Percentiles rank a stretch among this genome's conserved stretches.
Conservation (phyloP, 352 stramenopile genomes). For the Phytopythium ostracodes region DNA sequence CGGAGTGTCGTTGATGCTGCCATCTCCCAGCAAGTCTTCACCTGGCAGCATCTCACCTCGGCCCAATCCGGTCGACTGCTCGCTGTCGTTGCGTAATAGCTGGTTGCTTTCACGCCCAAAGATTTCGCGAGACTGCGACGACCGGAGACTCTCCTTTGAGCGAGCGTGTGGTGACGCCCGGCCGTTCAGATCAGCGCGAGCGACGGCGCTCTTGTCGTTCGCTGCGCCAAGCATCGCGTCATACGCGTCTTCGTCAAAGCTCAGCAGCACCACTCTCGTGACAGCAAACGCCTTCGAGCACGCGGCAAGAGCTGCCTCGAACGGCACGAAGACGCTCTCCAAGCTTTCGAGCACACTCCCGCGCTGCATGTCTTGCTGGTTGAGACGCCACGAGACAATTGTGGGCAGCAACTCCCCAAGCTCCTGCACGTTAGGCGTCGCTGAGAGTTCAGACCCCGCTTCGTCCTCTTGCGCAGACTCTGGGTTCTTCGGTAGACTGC, state of each 20-base stretch:
- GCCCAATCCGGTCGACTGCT: neutral
- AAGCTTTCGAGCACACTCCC: constrained; percentile 78
- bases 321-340: constrained; percentile 44
- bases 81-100: neutral
- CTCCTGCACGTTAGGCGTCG: constrained; percentile 8
- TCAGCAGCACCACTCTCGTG: constrained; percentile 53
- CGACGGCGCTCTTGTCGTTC: constrained; percentile 7
- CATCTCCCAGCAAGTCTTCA: neutral
- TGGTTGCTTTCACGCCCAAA: neutral
- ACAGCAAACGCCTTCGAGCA: constrained; percentile 33
- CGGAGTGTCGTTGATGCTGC: neutral
- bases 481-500: constrained; percentile 9
- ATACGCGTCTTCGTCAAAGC: constrained; percentile 70
- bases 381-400: constrained; percentile 62
- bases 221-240: constrained; percentile 32
- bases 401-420: constrained; percentile 43
- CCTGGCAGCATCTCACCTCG: neutral
- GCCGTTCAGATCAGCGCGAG: neutral
- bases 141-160: constrained; percentile 4
- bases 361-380: constrained; percentile 49
- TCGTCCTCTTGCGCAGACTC: constrained; percentile 22
- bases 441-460: neutral
- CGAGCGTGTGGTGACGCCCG: neutral
- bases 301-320: constrained; percentile 32
- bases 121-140: constrained; percentile 1